A percentile compares a stretch with the other conserved stretches of the same genome.
These are phyloP conservation scores for Podospora conica DNA, from an alignment of 495 filamentous ascomycete species.

Conservation along the genomic window DNA sequence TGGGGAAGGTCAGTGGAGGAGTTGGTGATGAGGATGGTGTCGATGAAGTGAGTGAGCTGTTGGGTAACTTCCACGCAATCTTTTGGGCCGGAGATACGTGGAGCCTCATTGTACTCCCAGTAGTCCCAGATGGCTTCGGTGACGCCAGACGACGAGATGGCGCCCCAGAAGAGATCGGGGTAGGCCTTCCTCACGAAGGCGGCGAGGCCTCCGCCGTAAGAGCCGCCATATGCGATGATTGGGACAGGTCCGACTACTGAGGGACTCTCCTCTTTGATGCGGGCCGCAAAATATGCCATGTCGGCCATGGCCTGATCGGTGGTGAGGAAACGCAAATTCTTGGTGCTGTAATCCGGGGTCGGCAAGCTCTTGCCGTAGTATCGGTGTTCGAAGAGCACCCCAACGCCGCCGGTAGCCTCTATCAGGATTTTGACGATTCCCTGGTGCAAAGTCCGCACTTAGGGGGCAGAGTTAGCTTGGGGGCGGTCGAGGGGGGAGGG, in stretches of 20 bases:
- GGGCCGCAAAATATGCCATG: constrained; percentile 68
- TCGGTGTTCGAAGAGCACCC: constrained; percentile 68
- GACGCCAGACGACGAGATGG: constrained; percentile 66
- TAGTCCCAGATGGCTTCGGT: constrained; percentile 65
- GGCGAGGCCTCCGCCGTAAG: constrained; percentile 66
- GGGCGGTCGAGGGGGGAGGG: too few relatives aligned
- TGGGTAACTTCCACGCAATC: constrained; percentile 52
- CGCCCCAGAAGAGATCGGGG: constrained; percentile 61
- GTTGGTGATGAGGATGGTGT: constrained; percentile 57
- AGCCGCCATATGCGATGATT: constrained; percentile 68
- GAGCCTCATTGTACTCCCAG: constrained; percentile 65
- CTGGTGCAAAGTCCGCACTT: too few relatives aligned
- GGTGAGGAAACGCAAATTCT: constrained; percentile 65
- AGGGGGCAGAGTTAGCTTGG: too few relatives aligned
- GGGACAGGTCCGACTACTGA: too few relatives aligned
- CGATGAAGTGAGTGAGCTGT: constrained; percentile 54
- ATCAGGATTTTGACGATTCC: constrained; percentile 60
- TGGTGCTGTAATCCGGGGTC: constrained; percentile 49
- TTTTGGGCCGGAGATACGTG: constrained; percentile 45
- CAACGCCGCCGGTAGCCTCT: constrained; percentile 59
- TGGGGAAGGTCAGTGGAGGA: constrained; percentile 34
- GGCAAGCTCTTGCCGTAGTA: constrained; percentile 66
- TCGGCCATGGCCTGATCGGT: constrained; percentile 72
- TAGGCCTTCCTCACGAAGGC: constrained; percentile 65
- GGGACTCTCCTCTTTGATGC: too few relatives aligned